Evolutionary conservation across 78 protist species (phyloP).

Genomic region (Dictyostelium discoideum): dicty_2.7 NC_007088.5:7733001-7733500

Average conservation of each 20-base stretch:
- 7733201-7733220: not conserved
- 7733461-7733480: not conserved
- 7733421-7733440: too few relatives aligned
- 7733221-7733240: not conserved
- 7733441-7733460: not conserved
- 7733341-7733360: not conserved
- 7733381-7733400: not conserved
- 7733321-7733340: not conserved
- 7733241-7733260: not conserved
- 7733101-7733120: not conserved
- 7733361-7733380: not conserved
- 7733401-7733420: not conserved
- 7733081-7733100: not conserved
- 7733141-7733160: not conserved
- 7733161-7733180: not conserved
- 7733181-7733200: not conserved
- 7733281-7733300: not conserved
- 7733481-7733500: conserved; percentile 17
- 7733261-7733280: not conserved
- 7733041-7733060: not conserved
- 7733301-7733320: not conserved
- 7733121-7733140: not conserved
- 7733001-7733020: conserved; percentile 2
- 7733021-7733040: conserved; percentile 31
- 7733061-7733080: not conserved